Evolutionary conservation across 345 rosid species (phyloP).

Genomic region (Limnanthes douglasii): DNA sequence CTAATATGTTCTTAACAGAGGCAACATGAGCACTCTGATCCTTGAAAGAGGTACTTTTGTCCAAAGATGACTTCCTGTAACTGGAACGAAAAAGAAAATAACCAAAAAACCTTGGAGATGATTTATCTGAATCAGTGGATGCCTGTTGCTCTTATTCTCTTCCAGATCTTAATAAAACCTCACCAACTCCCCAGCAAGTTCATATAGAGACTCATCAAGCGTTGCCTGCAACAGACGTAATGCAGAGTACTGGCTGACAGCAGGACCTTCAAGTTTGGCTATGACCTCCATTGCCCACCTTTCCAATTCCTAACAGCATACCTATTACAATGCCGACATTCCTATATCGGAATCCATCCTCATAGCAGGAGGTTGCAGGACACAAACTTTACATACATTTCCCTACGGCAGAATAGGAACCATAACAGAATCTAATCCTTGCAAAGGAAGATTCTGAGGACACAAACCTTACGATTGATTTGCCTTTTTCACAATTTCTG

Average conservation of each 20-base stretch:
- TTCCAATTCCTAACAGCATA: too few relatives aligned
- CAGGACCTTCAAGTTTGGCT: conserved; percentile 97
- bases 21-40: conserved; percentile 88
- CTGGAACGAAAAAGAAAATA: conserved; percentile 76
- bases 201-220: conserved; percentile 90
- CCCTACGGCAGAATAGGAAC: too few relatives aligned
- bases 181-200: conserved; percentile 99
- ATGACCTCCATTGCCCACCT: conserved; percentile 89
- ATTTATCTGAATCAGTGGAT: conserved; percentile 53
- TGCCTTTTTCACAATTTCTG: too few relatives aligned
- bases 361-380: too few relatives aligned
- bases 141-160: conserved; percentile 81
- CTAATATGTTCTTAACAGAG: conserved; percentile 79
- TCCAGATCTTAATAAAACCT: conserved; percentile 95
- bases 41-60: conserved; percentile 60
- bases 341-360: too few relatives aligned
- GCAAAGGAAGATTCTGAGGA: too few relatives aligned
- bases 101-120: conserved; percentile 79
- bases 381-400: too few relatives aligned
- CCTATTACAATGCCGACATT: too few relatives aligned
- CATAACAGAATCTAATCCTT: too few relatives aligned
- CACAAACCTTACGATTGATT: too few relatives aligned
- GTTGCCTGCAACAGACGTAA: conserved; percentile 93
- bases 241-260: conserved; percentile 95
- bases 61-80: conserved; percentile 52